A percentile compares a stretch with the other conserved stretches of the same genome.
Evolutionary conservation across 352 stramenopile genomes (phyloP).

Genomic region (Phytophthora lateralis): DNA sequence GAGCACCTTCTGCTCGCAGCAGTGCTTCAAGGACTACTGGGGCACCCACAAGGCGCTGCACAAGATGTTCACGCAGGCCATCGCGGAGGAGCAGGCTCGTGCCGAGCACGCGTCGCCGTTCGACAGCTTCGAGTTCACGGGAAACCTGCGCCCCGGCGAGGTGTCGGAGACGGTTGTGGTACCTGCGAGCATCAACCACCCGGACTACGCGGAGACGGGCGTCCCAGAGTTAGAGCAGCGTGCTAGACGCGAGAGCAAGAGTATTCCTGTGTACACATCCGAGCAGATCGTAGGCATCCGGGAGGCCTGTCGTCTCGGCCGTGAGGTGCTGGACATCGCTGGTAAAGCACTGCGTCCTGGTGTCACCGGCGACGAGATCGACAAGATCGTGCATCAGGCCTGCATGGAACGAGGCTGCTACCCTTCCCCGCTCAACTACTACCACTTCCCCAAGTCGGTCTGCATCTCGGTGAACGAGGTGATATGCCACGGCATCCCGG

Average conservation of each 20-base stretch:
- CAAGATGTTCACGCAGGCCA: conserved; percentile 87
- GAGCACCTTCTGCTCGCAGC: conserved; percentile 93
- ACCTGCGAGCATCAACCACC: conserved; percentile 77
- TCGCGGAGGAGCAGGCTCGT: conserved; percentile 40
- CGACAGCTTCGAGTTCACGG: conserved; percentile 85
- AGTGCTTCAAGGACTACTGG: conserved; percentile 98
- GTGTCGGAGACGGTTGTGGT: conserved; percentile 81
- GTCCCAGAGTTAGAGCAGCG: conserved; percentile 72
- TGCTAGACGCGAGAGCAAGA: conserved; percentile 44
- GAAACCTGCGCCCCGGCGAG: conserved; percentile 79
- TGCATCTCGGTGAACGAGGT: conserved; percentile 94
- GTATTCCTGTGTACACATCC: conserved; percentile 93
- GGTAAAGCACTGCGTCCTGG: conserved; percentile 87
- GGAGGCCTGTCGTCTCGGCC: conserved; percentile 81
- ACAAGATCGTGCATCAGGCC: conserved; percentile 94
- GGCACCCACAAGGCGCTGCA: conserved; percentile 95
- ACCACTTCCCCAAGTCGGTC: conserved; percentile 97
- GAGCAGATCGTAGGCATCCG: conserved; percentile 96
- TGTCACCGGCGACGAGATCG: conserved; percentile 97
- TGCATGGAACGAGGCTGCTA: conserved; percentile 94
- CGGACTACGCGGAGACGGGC: conserved; percentile 93
- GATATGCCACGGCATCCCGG: conserved; percentile 98
- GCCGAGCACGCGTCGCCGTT: conserved; percentile 41
- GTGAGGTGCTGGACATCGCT: conserved; percentile 97
- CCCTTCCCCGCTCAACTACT: conserved; percentile 98